phyloP scores from a whole-genome alignment of 768 basidiomycete species.

The Hypholoma sublateritium region DNA sequence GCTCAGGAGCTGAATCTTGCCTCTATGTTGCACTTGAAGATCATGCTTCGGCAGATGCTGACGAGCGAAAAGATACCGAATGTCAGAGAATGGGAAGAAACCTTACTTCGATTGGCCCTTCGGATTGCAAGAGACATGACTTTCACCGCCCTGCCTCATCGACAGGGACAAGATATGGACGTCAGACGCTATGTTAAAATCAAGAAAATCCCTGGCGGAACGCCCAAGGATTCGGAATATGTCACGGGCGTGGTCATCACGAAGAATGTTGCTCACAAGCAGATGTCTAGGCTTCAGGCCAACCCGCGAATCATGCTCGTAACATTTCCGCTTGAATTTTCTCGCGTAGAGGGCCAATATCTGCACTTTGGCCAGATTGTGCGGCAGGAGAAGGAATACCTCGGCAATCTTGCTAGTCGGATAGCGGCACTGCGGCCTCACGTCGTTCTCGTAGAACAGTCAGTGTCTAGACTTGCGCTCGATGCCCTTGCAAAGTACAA shows the following conservation, averaged over 20 bases:
- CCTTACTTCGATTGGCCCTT: conserved; percentile 76
- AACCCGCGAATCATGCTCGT: conserved; percentile 96
- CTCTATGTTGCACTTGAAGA: conserved; percentile 86
- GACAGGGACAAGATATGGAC: conserved; percentile 92
- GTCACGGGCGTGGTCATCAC: conserved; percentile 97
- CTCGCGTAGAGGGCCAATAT: conserved; percentile 89
- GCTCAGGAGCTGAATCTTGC: conserved; percentile 81
- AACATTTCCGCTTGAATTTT: conserved; percentile 93
- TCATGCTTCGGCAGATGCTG: conserved; percentile 91
- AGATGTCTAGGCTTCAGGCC: conserved; percentile 78
- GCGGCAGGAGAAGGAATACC: conserved; percentile 91
- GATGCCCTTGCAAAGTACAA: conserved; percentile 83
- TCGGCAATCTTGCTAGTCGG: conserved; percentile 82
- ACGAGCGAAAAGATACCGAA: conserved; percentile 81
- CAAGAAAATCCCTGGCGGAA: conserved; percentile 96
- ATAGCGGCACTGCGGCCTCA: conserved; percentile 93
- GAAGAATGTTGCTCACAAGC: conserved; percentile 96
- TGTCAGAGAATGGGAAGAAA: conserved; percentile 85
- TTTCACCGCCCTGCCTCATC: conserved; percentile 65
- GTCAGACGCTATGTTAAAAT: conserved; percentile 95
- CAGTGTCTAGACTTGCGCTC: conserved; percentile 87
- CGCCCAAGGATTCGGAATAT: conserved; percentile 91
- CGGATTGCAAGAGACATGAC: conserved; percentile 85
- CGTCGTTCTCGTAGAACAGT: conserved; percentile 87
- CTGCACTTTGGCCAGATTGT: conserved; percentile 90